Evolutionary conservation across 768 basidiomycete genomes (phyloP), one percentile per base, ranked within the genome.

Genomic region (Lentinula detonsa): DNA sequence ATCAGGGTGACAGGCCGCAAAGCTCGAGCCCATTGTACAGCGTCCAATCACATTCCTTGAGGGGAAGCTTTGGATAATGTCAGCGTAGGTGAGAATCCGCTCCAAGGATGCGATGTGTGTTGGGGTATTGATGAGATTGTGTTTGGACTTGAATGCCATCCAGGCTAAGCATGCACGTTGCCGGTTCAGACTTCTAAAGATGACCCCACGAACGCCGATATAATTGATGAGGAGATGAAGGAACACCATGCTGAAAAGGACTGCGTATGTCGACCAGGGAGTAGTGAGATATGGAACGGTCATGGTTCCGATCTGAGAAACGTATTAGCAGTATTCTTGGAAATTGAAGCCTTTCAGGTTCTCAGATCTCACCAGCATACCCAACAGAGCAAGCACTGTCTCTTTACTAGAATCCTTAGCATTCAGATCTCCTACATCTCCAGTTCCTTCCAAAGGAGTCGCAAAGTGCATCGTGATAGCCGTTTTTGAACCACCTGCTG

Each of bases 361-460:
- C 34, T 21, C n/a, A 5, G 6, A 15, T 65, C 84, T 67, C 60
- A 88, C 88, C 69, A 89, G 66, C 81, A 88, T 85, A 18, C 88
- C 87, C 1, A 85, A 65, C 34, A 90, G 79, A 1, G 84, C 84
- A 2, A 90, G 72, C 0, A 88, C 82, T 0, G 88, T 90, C 70
- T 89, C 87, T 63, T 86, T 85, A 69, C 87, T 88, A 0, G 84
- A 78, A 62, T 87, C 87, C 67, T 90, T 90, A 1, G 87, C 87
- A 61, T 84, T 88, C 45, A 89, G 73, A 64, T 90, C 88, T 1
- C 87, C 87, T 11, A 89, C 74, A 64, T 90, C 87, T 4, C 86
- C 86, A 45, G 76, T 76, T 0, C 81, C 80, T 9, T 62, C 67
- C 13, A 75, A 56, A 1, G 85, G 80, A 4, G 78, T 80, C 0